Conservation (phyloP, 2,329 filamentous ascomycete genomes). For the Lachnellula arida region DNA sequence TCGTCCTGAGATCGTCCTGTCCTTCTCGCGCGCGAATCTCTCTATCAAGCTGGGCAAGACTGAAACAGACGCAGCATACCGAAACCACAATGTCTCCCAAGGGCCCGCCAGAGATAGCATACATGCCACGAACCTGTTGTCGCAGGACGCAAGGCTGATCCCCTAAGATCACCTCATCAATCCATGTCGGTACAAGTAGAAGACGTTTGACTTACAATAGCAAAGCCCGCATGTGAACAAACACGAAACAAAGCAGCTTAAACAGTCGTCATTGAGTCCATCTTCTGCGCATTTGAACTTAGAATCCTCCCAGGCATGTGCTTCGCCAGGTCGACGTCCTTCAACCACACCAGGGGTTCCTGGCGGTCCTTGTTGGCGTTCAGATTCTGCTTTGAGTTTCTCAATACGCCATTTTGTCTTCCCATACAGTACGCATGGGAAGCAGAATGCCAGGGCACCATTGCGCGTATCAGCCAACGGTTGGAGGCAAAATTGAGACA, state of each 20-base stretch:
- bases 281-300: constrained; percentile 30
- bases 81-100: constrained; percentile 32
- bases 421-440: constrained; percentile 40
- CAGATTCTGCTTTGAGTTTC: not conserved
- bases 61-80: constrained; percentile 39
- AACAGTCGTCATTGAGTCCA: constrained; percentile 37
- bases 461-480: constrained; percentile 30
- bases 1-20: constrained; percentile 12
- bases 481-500: constrained; percentile 36
- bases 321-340: constrained; percentile 28
- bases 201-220: not conserved
- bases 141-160: constrained; percentile 23
- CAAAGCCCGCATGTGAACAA: not conserved
- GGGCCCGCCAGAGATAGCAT: constrained; percentile 38
- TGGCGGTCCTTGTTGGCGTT: too few relatives aligned
- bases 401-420: constrained; percentile 39
- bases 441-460: constrained; percentile 37
- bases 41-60: constrained; percentile 40
- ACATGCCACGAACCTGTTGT: constrained; percentile 37
- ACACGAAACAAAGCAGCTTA: constrained; percentile 26
- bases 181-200: not conserved
- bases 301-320: constrained; percentile 37
- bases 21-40: constrained; percentile 40
- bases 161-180: not conserved
- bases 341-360: too few relatives aligned